phyloP scores from a whole-genome alignment of 2,329 filamentous ascomycete species.

The Scopulariopsis brevicaulis region DNA sequence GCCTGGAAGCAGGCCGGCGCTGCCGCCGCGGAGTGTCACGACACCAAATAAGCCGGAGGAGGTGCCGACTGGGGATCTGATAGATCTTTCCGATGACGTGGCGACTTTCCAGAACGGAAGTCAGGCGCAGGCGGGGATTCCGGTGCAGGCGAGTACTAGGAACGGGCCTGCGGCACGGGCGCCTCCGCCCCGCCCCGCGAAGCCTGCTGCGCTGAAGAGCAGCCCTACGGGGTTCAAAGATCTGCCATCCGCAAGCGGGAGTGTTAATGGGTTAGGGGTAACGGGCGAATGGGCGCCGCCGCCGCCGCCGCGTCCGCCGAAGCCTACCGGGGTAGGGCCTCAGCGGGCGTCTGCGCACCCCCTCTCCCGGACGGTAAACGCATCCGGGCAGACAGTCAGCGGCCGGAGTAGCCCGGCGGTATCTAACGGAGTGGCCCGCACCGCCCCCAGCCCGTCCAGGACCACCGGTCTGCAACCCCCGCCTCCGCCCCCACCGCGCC shows the following conservation, averaged over 20 bases:
- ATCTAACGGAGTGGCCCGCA: background rate
- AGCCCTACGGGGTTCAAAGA: constrained; percentile 7
- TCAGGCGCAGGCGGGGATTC: background rate
- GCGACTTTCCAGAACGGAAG: background rate
- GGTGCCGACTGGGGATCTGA: constrained; percentile 41
- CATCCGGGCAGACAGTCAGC: constrained; percentile 19
- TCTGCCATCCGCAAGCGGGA: background rate
- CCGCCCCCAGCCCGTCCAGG: background rate
- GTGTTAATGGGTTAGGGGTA: background rate
- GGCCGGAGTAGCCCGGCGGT: constrained; percentile 6
- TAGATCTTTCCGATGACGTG: constrained; percentile 47
- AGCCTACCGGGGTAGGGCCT: constrained; percentile 12
- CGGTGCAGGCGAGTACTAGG: background rate
- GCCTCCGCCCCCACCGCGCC: constrained; percentile 35
- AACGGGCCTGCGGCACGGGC: constrained; percentile 10
- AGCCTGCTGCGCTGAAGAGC: constrained; percentile 44
- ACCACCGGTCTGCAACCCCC: constrained; percentile 14
- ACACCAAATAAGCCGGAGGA: constrained; percentile 11
- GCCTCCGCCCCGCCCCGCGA: constrained; percentile 44
- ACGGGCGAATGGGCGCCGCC: constrained; percentile 10
- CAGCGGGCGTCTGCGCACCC: constrained; percentile 20
- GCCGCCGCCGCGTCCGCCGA: constrained; percentile 23
- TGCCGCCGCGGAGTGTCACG: constrained; percentile 15
- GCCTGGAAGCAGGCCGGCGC: constrained; percentile 13
- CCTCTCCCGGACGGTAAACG: constrained; percentile 27